Base-by-base conservation (phyloP, 2,329 filamentous ascomycete genomes). In the Rhynchosporium graminicola region DNA sequence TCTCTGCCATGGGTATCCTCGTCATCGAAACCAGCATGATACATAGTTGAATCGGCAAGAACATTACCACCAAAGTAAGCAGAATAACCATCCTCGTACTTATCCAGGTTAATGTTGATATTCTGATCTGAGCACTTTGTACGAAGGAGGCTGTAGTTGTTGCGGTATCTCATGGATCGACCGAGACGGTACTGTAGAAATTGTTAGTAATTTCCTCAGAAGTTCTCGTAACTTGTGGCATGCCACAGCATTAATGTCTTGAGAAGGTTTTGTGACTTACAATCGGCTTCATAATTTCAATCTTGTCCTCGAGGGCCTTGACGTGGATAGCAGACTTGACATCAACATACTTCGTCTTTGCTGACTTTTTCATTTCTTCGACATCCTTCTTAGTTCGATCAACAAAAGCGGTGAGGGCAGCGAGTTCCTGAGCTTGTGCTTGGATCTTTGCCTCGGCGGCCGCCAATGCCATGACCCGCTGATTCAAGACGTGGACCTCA, bases 261-360 rank as follows among this genome's bases (percentile, higher is more conserved):
- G 9, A 12, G 40, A 43, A 43, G 13, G 13, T 13, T 4, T 12
- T 7, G 8, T 10, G n/a, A 54, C 51, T 40, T 54, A 54, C 51
- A 54, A 54, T 38, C 8, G 51, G 51, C 51, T 54, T 54, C 51
- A 54, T 54, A 20, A 54, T 42, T 33, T 54, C 36, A 6, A 52
- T 26, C 33, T 40, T 52, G 4, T 28, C 52, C n/a, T 56, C 52
- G 1, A 56, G 52, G 15, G 33, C 33, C n/a, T 40, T 38, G 50
- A 52, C 26, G 7, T 38, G 20, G 2, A 10, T 4, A 28, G n/a
- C 33, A 5, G 8, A 38, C 9, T 9, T 52, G 15, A n/a, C 3
- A 15, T 52, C 33, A 36, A 10, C 33, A 36, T 36, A 6, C 33
- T 36, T 36, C 6, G 33, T 10, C 9, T 36, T 10, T 5, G 9